Conservation (phyloP, 164 flowering plant genomes). For the Liriodendron chinense region DNA sequence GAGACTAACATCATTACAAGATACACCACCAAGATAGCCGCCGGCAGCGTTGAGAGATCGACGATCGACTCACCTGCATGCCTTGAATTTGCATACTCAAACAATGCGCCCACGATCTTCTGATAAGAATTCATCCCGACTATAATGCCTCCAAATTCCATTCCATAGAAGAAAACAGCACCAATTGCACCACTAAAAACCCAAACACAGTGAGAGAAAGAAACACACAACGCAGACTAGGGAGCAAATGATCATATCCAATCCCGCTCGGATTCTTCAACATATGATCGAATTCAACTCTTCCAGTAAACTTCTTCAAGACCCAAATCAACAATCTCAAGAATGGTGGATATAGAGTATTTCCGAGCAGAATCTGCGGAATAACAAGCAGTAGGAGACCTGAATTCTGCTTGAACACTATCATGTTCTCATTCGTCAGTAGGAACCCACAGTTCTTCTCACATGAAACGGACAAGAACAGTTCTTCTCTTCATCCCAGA, state of each 20-base stretch:
- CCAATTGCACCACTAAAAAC: constrained; percentile 42
- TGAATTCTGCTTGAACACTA: constrained; percentile 51
- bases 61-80: constrained; percentile 63
- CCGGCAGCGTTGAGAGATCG: constrained; percentile 50
- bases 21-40: constrained; percentile 57
- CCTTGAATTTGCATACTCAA: constrained; percentile 51
- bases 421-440: constrained; percentile 89
- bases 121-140: constrained; percentile 45
- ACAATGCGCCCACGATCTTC: constrained; percentile 51
- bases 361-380: constrained; percentile 63
- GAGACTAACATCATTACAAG: constrained; percentile 69
- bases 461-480: too few relatives aligned
- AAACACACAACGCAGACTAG: constrained; percentile 21
- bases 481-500: too few relatives aligned
- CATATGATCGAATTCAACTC: constrained; percentile 32
- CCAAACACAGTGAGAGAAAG: constrained; percentile 38
- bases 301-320: constrained; percentile 24
- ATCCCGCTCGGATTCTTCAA: constrained; percentile 31
- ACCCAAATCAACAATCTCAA: constrained; percentile 44
- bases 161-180: constrained; percentile 50
- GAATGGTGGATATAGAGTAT: constrained; percentile 56
- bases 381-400: constrained; percentile 58
- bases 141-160: constrained; percentile 55
- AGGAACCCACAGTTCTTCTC: constrained; percentile 61
- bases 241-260: constrained; percentile 44